Evolutionary conservation across 192 early-diverging fungal genomes (phyloP), one percentile per base, ranked within the genome.

Genomic region (Coemansia sp.): DNA sequence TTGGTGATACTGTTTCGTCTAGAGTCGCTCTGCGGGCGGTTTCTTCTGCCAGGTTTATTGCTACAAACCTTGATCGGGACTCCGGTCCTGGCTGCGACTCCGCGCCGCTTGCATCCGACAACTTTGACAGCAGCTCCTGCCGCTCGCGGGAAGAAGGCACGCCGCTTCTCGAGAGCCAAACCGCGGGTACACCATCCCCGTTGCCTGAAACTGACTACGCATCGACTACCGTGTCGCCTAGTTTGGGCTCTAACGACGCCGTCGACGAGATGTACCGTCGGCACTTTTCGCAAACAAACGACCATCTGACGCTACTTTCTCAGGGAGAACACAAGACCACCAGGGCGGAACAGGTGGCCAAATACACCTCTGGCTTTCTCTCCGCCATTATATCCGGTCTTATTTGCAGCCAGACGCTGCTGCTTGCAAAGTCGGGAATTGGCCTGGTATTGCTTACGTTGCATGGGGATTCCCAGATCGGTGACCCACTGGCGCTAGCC

Each of bases 341-440:
- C 14, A 61, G 60, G 0, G 57, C 52, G 17, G 70, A 48, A n/a
- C 79, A 68, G 34, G 56, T 65, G 25, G 80, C 80, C 11, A 70
- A 68, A 36, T 73, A 73, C 17, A 45, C 83, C 20, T 83, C 85
- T 0, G 88, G 88, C 20, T 76, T 88, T 28, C 77, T 88, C 12
- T 92, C 87, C 45, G 91, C 89, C n/a, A 67, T 86, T 33, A 67
- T 92, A 1, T 83, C 86, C 29, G 91, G 89, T 17, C 88, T 89
- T 56, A 82, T 92, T 22, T 88, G 88, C 59, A 88, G 88, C 57
- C 91, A 92, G 63, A 87, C 85, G 5, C 68, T 92, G 59, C 65
- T 92, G 57, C 89, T 91, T 72, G 91, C 91, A 50, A 92, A 92
- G 62, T 90, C 88, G 51, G 91, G 90, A 3, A 84, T 91, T 17